Conservation (phyloP, 2,329 filamentous ascomycete species). For the Corinectria fuckeliana region DNA sequence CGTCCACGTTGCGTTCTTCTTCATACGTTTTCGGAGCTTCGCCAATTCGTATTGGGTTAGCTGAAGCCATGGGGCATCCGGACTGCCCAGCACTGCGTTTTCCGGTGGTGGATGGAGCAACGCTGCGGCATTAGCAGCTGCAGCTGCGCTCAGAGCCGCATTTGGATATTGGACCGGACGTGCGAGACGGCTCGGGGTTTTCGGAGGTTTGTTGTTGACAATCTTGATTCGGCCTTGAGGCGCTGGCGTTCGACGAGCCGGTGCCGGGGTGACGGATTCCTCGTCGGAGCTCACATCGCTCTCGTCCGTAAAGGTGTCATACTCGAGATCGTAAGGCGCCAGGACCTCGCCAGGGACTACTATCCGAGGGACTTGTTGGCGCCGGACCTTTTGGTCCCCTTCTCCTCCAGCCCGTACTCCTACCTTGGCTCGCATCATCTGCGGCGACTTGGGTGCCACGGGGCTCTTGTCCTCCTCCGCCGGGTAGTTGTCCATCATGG, state of each 20-base stretch:
- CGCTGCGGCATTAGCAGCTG: constrained; percentile 49
- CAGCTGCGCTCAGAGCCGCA: constrained; percentile 46
- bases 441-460: constrained; percentile 59
- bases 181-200: constrained; percentile 51
- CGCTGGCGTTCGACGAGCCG: constrained; percentile 45
- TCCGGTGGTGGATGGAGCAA: constrained; percentile 64
- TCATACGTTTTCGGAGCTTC: constrained; percentile 82
- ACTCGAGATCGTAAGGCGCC: constrained; percentile 69
- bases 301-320: constrained; percentile 62
- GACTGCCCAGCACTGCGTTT: constrained; percentile 63
- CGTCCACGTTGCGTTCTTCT: constrained; percentile 88
- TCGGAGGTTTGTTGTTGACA: constrained; percentile 50
- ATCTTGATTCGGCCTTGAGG: constrained; percentile 57
- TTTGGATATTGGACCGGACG: constrained; percentile 45
- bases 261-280: constrained; percentile 51
- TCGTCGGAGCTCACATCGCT: constrained; percentile 61
- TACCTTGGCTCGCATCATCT: constrained; percentile 57
- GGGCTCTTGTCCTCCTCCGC: constrained; percentile 60
- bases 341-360: constrained; percentile 71
- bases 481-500: constrained; percentile 67
- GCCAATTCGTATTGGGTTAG: constrained; percentile 70
- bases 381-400: constrained; percentile 54
- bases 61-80: constrained; percentile 69
- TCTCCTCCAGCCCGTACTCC: constrained; percentile 51
- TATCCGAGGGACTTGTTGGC: constrained; percentile 60